These are phyloP conservation scores for Cadophora luteo-olivacea DNA, from an alignment of 2,329 filamentous ascomycete genomes.

Conservation along the genomic window DNA sequence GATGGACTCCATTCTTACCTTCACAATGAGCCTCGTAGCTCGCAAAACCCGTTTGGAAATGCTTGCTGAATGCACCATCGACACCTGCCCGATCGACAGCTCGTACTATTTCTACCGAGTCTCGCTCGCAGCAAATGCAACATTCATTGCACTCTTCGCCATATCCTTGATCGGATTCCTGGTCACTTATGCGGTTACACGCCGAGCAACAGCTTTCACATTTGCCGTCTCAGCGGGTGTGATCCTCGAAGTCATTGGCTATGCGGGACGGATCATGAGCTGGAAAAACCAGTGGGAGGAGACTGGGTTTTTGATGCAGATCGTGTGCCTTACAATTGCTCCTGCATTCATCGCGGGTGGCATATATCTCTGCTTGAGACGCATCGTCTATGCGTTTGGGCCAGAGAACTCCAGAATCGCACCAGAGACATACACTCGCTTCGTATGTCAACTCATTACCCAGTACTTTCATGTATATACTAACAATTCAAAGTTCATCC, in stretches of 20 bases:
- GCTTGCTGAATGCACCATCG: conserved; percentile 44
- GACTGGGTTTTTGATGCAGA: conserved; percentile 60
- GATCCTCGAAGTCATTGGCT: conserved; percentile 63
- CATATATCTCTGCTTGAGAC: conserved; percentile 66
- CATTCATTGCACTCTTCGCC: conserved; percentile 58
- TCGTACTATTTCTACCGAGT: conserved; percentile 61
- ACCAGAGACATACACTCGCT: conserved; percentile 55
- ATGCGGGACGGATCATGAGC: conserved; percentile 62
- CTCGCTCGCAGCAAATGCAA: conserved; percentile 57
- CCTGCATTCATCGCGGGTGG: conserved; percentile 70
- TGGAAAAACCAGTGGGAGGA: conserved; percentile 59
- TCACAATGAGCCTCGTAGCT: conserved; percentile 21
- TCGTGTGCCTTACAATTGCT: conserved; percentile 67
- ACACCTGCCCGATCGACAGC: conserved; percentile 45
- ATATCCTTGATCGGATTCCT: conserved; percentile 51
- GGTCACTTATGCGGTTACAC: conserved; percentile 50
- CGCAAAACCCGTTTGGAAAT: conserved; percentile 23
- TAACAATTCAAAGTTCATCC: conserved; percentile 57
- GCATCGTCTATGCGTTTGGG: conserved; percentile 56
- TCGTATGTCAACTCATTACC: conserved; percentile 49
- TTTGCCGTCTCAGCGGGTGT: conserved; percentile 61
- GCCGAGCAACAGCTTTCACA: conserved; percentile 57
- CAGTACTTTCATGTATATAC: conserved; percentile 37
- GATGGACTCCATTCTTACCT: conserved; percentile 28
- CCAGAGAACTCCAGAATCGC: conserved; percentile 55